Base-by-base conservation (phyloP, 495 filamentous ascomycete species). In the Hypoxylon lienhwacheense region DNA sequence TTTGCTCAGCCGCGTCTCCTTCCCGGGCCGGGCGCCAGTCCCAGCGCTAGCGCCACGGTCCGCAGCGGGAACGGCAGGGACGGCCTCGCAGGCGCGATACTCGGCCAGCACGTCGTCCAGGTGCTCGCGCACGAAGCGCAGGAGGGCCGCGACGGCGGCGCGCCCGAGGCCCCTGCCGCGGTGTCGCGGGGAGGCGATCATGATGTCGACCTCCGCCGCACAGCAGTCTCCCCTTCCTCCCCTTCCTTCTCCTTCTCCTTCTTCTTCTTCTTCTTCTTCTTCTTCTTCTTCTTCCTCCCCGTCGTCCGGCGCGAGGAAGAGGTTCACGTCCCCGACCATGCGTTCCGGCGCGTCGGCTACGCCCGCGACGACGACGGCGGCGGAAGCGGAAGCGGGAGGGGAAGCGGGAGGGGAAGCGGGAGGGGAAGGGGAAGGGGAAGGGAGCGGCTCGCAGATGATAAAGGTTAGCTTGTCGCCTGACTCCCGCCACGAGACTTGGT, bases 251-350 rank as follows among this genome's bases (percentile, higher is more conserved):
- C 50, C 15, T 53, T 31, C 0, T 40, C 41, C 8, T 31, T 63
- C 67, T 5, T 66, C 56, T 0, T 63, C 63, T 7, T 71, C 73
- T 3, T 65, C 59, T 8, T 75, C 70, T 37, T 72, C 73, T 3
- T 64, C 59, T 0, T 63, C 63, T 7, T 71, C 73, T 3, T 65
- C 59, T 8, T 75, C 70, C 39, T 72, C 73, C 4, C 63, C 59
- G n/a, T 76, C 71, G 43, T 66, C 66, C 0, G 70, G 67, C 14
- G 76, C 79, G 3, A 96, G 75, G 66, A 96, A 96, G 1, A 96
- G 73, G 59, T 96, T 96, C 28, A 95, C 80, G 59, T 96, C 91
- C 3, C 91, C 91, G 8, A 93, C 61, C 88, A 95, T 95, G 2
- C 65, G 65, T 1, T 66, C 64, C 0, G 79, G 68, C 0, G 66